These are phyloP conservation scores for Albugo candida DNA, from an alignment of 352 stramenopile species.

Conservation along the genomic window DNA sequence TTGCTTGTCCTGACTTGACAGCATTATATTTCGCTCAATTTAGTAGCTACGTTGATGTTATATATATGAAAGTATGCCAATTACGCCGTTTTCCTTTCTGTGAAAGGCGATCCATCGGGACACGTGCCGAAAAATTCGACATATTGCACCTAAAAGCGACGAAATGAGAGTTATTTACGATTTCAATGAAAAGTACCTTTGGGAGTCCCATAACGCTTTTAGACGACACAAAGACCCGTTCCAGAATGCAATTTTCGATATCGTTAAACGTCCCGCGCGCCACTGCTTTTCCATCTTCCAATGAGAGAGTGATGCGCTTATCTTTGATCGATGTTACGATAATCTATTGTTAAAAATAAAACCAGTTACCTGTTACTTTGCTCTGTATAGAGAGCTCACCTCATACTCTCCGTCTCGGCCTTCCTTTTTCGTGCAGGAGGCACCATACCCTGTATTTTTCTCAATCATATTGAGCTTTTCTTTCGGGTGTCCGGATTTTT, in stretches of 20 bases:
- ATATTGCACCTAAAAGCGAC: too few relatives aligned
- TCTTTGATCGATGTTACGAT: slow-evolving; percentile 64
- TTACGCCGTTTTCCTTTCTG: too few relatives aligned
- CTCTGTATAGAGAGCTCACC: slow-evolving; percentile 10
- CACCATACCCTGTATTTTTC: slow-evolving; percentile 68
- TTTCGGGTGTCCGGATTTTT: slow-evolving; percentile 55
- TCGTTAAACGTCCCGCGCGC: slow-evolving; percentile 54
- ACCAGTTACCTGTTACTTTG: too few relatives aligned
- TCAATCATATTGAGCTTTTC: slow-evolving; percentile 79
- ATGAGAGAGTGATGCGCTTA: slow-evolving; percentile 43
- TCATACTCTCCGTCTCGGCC: slow-evolving; percentile 55
- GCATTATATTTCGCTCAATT: too few relatives aligned
- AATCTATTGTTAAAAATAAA: neutral
- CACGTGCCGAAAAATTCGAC: too few relatives aligned
- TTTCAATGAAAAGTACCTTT: slow-evolving; percentile 18
- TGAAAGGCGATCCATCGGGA: too few relatives aligned
- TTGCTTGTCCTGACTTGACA: too few relatives aligned
- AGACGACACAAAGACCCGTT: slow-evolving; percentile 70
- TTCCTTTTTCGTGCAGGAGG: slow-evolving; percentile 40
- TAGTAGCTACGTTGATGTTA: too few relatives aligned
- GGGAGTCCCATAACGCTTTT: slow-evolving; percentile 74
- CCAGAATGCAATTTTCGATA: slow-evolving; percentile 37
- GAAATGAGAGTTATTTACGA: too few relatives aligned
- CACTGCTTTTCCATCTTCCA: slow-evolving; percentile 61
- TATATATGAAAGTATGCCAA: too few relatives aligned